These are phyloP conservation scores for Phytophthora brassicae DNA, from an alignment of 352 stramenopile genomes.

Conservation along the genomic window DNA sequence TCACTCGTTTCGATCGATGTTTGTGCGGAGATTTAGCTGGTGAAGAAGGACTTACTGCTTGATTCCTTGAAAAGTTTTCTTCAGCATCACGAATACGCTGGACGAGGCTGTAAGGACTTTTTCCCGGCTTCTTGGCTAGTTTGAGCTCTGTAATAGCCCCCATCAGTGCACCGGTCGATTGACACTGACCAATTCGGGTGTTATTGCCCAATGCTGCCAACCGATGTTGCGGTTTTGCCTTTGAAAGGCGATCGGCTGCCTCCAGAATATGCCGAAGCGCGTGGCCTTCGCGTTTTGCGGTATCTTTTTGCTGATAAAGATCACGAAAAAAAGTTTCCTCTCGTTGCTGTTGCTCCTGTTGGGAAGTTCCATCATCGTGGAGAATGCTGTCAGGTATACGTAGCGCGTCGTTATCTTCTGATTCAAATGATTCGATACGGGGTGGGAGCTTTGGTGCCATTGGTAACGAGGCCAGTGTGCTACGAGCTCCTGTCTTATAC, in stretches of 20 bases:
- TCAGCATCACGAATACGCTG: constrained; percentile 34
- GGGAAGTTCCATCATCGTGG: constrained; percentile 15
- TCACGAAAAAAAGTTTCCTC: constrained; percentile 78
- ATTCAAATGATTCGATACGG: constrained; percentile 57
- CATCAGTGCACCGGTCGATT: constrained; percentile 44
- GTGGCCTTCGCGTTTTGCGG: constrained; percentile 40
- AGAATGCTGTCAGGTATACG: constrained; percentile 19
- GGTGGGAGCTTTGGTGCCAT: constrained; percentile 56
- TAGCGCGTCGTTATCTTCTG: constrained; percentile 37
- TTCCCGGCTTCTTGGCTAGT: constrained; percentile 24
- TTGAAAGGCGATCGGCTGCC: constrained; percentile 44
- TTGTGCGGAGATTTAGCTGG: constrained; percentile 8
- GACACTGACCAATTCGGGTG: constrained; percentile 33
- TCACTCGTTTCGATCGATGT: neutral
- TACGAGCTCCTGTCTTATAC: constrained; percentile 24
- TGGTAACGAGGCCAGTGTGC: constrained; percentile 36
- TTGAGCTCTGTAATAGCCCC: constrained; percentile 48
- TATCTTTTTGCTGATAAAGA: constrained; percentile 58
- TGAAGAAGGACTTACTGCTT: constrained; percentile 4
- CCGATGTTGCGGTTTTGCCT: constrained; percentile 50
- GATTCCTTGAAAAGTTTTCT: constrained; percentile 13
- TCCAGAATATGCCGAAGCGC: constrained; percentile 78
- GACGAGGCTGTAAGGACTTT: constrained; percentile 63
- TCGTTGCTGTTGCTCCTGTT: constrained; percentile 36
- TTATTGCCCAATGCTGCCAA: constrained; percentile 39